These are phyloP conservation scores for Graphilbum sp. DNA, from an alignment of 2,329 filamentous ascomycete species.

Conservation along the genomic window DNA sequence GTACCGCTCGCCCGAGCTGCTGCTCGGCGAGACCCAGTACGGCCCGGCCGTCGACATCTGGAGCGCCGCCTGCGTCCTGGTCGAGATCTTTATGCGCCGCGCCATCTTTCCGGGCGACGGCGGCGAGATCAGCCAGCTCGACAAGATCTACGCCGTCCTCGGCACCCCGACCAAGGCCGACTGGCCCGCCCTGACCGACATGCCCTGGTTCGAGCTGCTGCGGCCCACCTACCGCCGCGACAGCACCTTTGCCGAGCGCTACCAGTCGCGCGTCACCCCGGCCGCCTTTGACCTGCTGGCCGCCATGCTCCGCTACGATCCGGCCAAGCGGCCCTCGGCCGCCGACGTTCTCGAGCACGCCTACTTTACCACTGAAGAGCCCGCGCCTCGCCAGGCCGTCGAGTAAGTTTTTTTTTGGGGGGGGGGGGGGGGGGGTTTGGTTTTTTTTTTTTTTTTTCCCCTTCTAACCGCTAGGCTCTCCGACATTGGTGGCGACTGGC, in stretches of 20 bases:
- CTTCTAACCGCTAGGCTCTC: conserved; percentile 41
- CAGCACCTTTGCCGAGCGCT: conserved; percentile 68
- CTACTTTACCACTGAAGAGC: conserved; percentile 78
- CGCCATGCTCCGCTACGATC: conserved; percentile 82
- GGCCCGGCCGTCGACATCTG: conserved; percentile 85
- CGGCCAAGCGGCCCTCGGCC: conserved; percentile 65
- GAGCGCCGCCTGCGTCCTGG: conserved; percentile 92
- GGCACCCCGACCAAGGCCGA: conserved; percentile 72
- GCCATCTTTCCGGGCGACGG: conserved; percentile 94
- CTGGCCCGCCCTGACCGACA: conserved; percentile 83
- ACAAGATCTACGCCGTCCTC: conserved; percentile 88
- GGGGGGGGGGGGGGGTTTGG: too few species aligned
- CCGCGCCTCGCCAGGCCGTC: conserved; percentile 56
- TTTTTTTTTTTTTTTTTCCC: background rate
- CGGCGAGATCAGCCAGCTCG: conserved; percentile 86
- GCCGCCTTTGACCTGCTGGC: conserved; percentile 70
- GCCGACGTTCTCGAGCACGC: conserved; percentile 70
- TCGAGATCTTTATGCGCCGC: conserved; percentile 87
- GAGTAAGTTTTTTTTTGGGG: conserved; percentile 48
- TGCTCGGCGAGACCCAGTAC: conserved; percentile 81
- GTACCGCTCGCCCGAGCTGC: conserved; percentile 84
- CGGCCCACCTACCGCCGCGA: conserved; percentile 58
- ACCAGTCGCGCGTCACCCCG: conserved; percentile 58
- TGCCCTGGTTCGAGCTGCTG: conserved; percentile 93
- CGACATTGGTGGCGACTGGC: conserved; percentile 83